These are phyloP conservation scores for Eutrema heterophyllum DNA, from an alignment of 345 rosid genomes.

Conservation along the genomic window DNA sequence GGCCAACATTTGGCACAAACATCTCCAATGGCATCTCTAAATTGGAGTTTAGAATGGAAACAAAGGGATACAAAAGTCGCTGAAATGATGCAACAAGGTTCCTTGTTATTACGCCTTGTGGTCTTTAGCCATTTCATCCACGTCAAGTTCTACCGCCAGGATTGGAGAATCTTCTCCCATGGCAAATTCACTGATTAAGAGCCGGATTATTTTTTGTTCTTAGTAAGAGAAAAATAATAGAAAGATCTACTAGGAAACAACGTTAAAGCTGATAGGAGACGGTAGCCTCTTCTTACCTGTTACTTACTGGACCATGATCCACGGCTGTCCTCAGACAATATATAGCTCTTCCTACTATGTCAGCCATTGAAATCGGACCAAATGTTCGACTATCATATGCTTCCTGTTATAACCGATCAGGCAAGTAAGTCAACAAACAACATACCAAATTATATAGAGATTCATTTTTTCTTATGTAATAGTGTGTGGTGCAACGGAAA, in stretches of 20 bases:
- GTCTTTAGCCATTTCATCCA: slow-evolving; percentile 77
- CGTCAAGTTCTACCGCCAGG: slow-evolving; percentile 79
- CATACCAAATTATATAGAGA: neutral
- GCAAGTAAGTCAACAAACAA: neutral
- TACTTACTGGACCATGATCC: slow-evolving; percentile 93
- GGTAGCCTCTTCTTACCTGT: slow-evolving; percentile 51
- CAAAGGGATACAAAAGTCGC: slow-evolving; percentile 2
- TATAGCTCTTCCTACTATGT: slow-evolving; percentile 80
- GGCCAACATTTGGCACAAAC: slow-evolving; percentile 19
- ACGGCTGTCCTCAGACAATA: slow-evolving; percentile 81
- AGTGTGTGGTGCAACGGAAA: no score
- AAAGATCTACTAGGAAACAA: neutral
- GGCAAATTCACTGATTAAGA: slow-evolving; percentile 52
- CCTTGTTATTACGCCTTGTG: slow-evolving; percentile 49
- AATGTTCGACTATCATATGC: slow-evolving; percentile 84
- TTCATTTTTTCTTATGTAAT: neutral
- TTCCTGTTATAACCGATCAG: slow-evolving; percentile 42
- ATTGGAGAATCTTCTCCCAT: slow-evolving; percentile 65
- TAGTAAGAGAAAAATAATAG: neutral
- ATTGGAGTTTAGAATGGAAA: slow-evolving; percentile 16
- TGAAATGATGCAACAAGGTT: neutral
- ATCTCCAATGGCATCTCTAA: slow-evolving; percentile 7
- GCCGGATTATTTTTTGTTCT: neutral
- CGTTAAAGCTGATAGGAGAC: neutral
- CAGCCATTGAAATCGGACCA: slow-evolving; percentile 75